Base-by-base conservation (phyloP, 768 basidiomycete species). In the Mycena alexandri region DNA sequence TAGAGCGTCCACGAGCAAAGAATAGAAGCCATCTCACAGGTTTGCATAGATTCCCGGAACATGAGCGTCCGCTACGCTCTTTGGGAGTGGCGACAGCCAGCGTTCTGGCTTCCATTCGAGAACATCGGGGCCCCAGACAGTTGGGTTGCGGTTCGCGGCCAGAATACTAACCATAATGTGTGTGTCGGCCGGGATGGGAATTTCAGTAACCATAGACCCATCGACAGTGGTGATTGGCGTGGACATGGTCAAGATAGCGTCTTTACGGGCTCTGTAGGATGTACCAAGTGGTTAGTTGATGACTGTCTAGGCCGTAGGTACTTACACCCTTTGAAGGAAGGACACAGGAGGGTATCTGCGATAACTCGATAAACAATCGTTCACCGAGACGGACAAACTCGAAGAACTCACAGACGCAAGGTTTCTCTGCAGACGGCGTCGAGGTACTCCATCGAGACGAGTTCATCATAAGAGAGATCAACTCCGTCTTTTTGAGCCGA, bases 51-150 rank as follows among this genome's bases (percentile, higher is more conserved):
- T 61, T 1, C 75, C 75, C 1, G 75, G 76, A n/a, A 74, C 29
- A 21, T 70, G 65, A 11, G 74, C 74, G 12, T 74, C 64, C 7
- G 47, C 25, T 52, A 77, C 69, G 5, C 71, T 67, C 19, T 80
- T 63, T 5, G 79, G 79, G 21, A 76, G 67, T 17, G 73, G 74
- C 8, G 70, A 62, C 5, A 83, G 64, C 83, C 82, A 84, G 2
- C 82, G 76, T 61, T 80, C 79, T 0, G 83, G 84, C 34, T 78
- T 79, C 76, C 82, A 85, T 62, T 81, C 78, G 19, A 65, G 69
- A 9, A 78, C 77, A 63, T 85, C 83, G 1, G 74, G 62, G 5
- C 86, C 86, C 80, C 83, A 86, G 29, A 85, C 59, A 10, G 65
- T 73, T 1, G 73, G 64, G 38, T 81, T 78, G 13, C 78, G 70